Percentiles rank a stretch among this genome's conserved stretches.
Evolutionary conservation across 2,329 filamentous ascomycete genomes (phyloP).

Genomic region (Fusarium albidum): DNA sequence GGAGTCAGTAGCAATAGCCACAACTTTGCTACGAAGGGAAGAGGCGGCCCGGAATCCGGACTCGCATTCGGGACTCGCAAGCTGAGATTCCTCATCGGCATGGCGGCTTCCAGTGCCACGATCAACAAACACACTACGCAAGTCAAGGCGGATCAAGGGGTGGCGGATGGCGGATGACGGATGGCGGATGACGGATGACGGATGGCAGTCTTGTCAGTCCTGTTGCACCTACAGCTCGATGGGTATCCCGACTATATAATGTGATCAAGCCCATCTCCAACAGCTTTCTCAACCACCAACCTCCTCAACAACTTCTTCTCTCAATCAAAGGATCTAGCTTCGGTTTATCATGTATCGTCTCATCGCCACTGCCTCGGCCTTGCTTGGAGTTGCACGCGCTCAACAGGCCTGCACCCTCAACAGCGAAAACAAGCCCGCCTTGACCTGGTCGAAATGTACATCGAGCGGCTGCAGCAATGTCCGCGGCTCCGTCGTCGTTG

Average conservation of each 20-base stretch:
- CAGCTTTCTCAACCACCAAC: constrained; percentile 14
- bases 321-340: constrained; percentile 18
- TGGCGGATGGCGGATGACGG: not conserved
- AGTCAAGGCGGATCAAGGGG: not conserved
- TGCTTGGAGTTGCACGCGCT: constrained; percentile 44
- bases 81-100: constrained; percentile 14
- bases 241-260: constrained; percentile 26
- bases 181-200: too few relatives aligned
- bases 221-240: not conserved
- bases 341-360: constrained; percentile 41
- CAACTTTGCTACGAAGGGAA: constrained; percentile 12
- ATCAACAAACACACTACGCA: constrained; percentile 4
- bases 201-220: constrained; percentile 2
- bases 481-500: constrained; percentile 61
- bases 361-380: constrained; percentile 40
- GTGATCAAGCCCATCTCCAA: constrained; percentile 12
- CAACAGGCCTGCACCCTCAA: constrained; percentile 60
- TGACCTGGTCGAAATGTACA: constrained; percentile 64
- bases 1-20: constrained; percentile 2
- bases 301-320: constrained; percentile 22
- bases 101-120: constrained; percentile 15
- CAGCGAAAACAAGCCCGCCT: constrained; percentile 59
- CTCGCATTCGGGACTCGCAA: constrained; percentile 7
- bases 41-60: constrained; percentile 28
- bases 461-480: constrained; percentile 59